Percentiles rank a stretch among this genome's conserved stretches.
Conservation (phyloP, 2,329 filamentous ascomycete species). For the Elsinoe ampelina region DNA sequence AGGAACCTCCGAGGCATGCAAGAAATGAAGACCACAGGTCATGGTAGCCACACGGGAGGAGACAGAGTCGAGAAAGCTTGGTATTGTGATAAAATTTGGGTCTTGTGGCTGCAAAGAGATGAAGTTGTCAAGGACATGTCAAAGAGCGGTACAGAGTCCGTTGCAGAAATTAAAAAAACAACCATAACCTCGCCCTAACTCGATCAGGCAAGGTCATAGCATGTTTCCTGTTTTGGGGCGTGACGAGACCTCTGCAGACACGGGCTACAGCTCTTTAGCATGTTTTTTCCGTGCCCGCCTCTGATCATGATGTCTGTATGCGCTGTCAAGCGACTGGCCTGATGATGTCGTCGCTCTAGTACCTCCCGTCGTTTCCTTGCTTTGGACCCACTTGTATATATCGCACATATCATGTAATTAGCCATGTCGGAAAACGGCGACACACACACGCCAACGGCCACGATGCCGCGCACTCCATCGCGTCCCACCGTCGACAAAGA, state of each 20-base stretch:
- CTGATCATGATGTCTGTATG: constrained; percentile 1
- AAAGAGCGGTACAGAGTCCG: background rate
- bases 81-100: too few species aligned
- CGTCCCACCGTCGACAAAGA: constrained; percentile 10
- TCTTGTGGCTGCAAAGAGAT: too few species aligned
- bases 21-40: too few species aligned
- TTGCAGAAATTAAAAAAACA: constrained; percentile 6
- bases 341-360: constrained; percentile 3
- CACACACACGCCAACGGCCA: constrained; percentile 10
- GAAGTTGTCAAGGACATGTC: background rate
- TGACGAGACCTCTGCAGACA: background rate
- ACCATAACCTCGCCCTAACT: background rate
- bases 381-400: constrained; percentile 7
- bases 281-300: background rate
- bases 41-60: too few species aligned
- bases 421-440: constrained; percentile 9
- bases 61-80: too few species aligned
- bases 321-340: background rate
- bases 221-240: constrained; percentile 7
- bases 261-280: background rate
- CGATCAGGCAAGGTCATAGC: background rate
- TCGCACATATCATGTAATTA: constrained; percentile 9
- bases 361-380: background rate
- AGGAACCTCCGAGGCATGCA: too few species aligned
- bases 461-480: constrained; percentile 10